A percentile compares a stretch with the other conserved stretches of the same genome.
Conservation (phyloP, 176 grass and related monocot species). For the Aegilops umbellulata region DNA sequence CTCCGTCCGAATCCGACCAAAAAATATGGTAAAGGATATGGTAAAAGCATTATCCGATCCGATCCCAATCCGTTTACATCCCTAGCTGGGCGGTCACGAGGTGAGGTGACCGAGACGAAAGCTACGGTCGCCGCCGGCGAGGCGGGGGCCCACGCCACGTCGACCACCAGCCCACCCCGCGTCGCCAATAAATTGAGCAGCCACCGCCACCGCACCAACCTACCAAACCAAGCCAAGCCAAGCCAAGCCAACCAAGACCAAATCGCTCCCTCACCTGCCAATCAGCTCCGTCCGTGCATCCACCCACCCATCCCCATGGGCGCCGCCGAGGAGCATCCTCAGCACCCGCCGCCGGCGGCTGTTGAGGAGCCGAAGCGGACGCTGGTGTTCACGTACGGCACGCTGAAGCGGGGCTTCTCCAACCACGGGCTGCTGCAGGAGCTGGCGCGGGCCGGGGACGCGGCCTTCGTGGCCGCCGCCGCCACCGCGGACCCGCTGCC, state of each 20-base stretch:
- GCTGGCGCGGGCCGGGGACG: slow-evolving; percentile 47
- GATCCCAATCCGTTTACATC: too few relatives aligned
- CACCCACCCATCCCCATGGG: slow-evolving; percentile 6
- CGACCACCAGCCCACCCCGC: neutral
- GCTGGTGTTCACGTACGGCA: slow-evolving; percentile 95
- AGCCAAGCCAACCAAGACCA: neutral
- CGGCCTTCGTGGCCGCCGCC: slow-evolving; percentile 43
- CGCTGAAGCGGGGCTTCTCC: slow-evolving; percentile 86
- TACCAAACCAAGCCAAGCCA: neutral
- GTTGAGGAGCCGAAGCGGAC: neutral
- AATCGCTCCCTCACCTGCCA: neutral
- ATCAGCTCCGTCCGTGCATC: neutral
- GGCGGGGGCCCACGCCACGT: neutral
- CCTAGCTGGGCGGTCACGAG: too few relatives aligned
- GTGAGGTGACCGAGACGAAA: neutral
- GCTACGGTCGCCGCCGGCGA: neutral
- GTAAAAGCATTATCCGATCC: too few relatives aligned
- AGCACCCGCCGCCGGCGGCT: neutral
- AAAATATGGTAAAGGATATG: too few relatives aligned
- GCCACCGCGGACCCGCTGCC: slow-evolving; percentile 43
- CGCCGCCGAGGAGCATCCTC: neutral
- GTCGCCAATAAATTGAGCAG: neutral
- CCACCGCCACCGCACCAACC: neutral
- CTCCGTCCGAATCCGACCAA: too few relatives aligned
- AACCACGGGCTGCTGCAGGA: slow-evolving; percentile 78